Evolutionary conservation across 2,329 filamentous ascomycete genomes (phyloP).

Genomic region (Penicillium sp.): DNA sequence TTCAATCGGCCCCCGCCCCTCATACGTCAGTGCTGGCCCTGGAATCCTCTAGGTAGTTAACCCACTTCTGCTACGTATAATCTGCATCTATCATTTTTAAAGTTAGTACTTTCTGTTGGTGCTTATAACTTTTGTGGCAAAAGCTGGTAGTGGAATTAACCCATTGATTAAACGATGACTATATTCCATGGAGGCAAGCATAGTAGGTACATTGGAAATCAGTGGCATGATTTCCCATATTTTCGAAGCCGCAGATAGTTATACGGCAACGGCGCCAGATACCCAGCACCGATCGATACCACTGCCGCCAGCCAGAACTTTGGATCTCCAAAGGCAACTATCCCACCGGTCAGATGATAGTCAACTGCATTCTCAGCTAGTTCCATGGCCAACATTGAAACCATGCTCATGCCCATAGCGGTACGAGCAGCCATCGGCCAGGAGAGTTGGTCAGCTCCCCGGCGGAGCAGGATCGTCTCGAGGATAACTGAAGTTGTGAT

Average conservation of each 20-base stretch:
- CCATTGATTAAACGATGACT: not conserved
- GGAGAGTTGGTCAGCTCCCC: constrained; percentile 42
- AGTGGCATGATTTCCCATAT: constrained; percentile 37
- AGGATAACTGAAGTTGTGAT: constrained; percentile 46
- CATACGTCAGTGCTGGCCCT: constrained; percentile 18
- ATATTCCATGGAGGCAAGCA: not conserved
- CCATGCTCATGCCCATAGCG: constrained; percentile 51
- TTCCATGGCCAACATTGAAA: constrained; percentile 55
- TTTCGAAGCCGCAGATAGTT: constrained; percentile 45
- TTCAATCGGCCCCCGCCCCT: constrained; percentile 27
- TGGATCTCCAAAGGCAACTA: constrained; percentile 41
- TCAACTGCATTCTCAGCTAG: constrained; percentile 48
- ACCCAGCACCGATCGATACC: constrained; percentile 25
- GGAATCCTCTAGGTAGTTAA: not conserved
- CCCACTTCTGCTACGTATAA: not conserved
- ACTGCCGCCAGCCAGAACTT: constrained; percentile 47
- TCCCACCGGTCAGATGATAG: constrained; percentile 47
- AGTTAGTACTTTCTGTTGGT: not conserved
- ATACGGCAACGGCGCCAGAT: constrained; percentile 45
- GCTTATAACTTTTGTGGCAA: not conserved
- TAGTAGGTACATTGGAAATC: not conserved
- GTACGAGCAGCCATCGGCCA: constrained; percentile 45
- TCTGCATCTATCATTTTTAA: constrained; percentile 3
- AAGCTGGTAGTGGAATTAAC: not conserved
- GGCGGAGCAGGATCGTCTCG: constrained; percentile 45